Evolutionary conservation across 371 early-diverging fungal genomes (phyloP), one percentile per base, ranked within the genome.

Genomic region (Lichtheimia corymbifera): DNA sequence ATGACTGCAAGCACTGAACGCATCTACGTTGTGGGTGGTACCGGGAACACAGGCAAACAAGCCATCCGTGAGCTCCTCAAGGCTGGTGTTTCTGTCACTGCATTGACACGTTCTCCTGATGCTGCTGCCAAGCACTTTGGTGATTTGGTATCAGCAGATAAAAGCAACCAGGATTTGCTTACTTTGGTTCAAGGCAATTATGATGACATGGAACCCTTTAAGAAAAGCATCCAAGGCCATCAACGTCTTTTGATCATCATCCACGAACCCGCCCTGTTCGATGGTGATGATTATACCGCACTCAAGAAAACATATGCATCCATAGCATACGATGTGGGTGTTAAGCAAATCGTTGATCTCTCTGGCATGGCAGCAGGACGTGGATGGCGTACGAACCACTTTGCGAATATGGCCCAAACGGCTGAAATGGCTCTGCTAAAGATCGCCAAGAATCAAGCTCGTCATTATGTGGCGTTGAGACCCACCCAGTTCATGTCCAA

Each of bases 331-430:
- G 67, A 35, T 18, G 69, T 73, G 1, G 75, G 75, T 24, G 64
- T 77, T 0, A 53, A 70, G 17, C 78, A 77, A 51, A 53, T 77
- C 0, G 70, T 77, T 2, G 68, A 72, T 47, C 54, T 77, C 4
- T 77, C 72, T 1, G 65, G 66, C n/a, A 24, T 43, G 2, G 25
- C 59, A 5, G 70, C 63, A 6, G 60, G 57, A n/a, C 24, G 35
- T 5, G 59, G 58, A 1, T 77, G 72, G 68, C 65, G 74, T 55
- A 47, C 51, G 0, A 57, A 44, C 5, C 50, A 41, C n/a, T 51
- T 77, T 50, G 70, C 65, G 0, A 13, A 58, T 2, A 50, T 47
- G 14, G 74, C 74, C 45, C 59, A 55, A 24, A 22, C 52, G 12
- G 53, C 63, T 13, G 77, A 77, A 45, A 52, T 66, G 27, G 61